Evolutionary conservation across 805 yeast species (phyloP), one percentile per base, ranked within the genome.

Genomic region (Yamadazyma takamatsuzukensis): DNA sequence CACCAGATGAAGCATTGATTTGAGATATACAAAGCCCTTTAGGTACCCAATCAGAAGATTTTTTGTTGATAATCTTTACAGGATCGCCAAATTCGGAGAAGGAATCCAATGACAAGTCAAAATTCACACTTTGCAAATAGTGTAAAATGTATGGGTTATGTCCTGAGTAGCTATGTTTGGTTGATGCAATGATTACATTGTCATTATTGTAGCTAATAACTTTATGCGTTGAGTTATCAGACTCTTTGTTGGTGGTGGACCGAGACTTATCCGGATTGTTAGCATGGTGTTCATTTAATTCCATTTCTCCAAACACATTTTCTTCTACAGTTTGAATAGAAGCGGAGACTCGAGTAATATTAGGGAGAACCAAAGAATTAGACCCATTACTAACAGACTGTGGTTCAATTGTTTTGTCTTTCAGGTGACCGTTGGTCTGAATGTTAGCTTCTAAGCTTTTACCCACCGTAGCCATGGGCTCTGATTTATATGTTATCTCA

Each of bases 91-190:
- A 85, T 45, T 84, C 94, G 12, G 69, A 56, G 41, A 78, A 83
- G 32, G 78, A 79, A 26, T 68, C 70, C 32, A 80, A 50, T 0
- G 72, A 60, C 0, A 87, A 83, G 23, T 72, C 78, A 34, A 80
- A 68, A 13, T 64, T 64, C 14, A 80, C 63, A 11, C 64, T 67
- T 8, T 65, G 61, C 32, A 88, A 61, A 47, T 72, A 81, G 25
- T 71, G 68, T 32, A 72, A 48, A 19, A 88, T 76, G 38, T 74
- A 77, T 1, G 80, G 79, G 47, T 83, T 80, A 16, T 63, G 58
- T 0, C 95, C 96, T 2, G 63, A 68, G 50, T 86, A 87, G 45
- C 81, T 80, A 46, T 76, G 78, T 24, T 58, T 59, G 13, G 73
- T 53, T 12, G 58, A 54, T 1, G 61, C 51, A 2, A 64, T 53